A percentile compares a stretch with the other conserved stretches of the same genome.
phyloP scores from a whole-genome alignment of 1,139 yeast genomes.

The Lodderomyces margitis region DNA sequence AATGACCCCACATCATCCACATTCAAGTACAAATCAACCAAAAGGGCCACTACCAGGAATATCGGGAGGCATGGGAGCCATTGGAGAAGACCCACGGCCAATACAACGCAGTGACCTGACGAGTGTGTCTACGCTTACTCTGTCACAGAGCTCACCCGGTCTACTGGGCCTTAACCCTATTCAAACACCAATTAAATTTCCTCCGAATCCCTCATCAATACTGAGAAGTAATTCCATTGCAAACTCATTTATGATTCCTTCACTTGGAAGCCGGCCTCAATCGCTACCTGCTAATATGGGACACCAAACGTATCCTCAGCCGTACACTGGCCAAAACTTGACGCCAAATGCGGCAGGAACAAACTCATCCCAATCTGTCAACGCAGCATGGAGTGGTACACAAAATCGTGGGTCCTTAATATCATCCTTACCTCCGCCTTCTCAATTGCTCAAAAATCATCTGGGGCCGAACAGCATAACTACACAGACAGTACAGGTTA shows the following conservation, averaged over 20 bases:
- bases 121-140: neutral
- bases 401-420: neutral
- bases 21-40: neutral
- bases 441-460: neutral
- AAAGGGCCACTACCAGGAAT: neutral
- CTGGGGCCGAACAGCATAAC: neutral
- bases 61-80: neutral
- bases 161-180: neutral
- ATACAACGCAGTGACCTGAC: constrained; percentile 1
- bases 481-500: neutral
- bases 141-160: neutral
- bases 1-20: neutral
- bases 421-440: neutral
- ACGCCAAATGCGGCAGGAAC: neutral
- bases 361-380: neutral
- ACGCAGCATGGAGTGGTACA: neutral
- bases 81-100: neutral
- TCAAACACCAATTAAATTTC: neutral
- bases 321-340: too few species aligned
- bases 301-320: neutral
- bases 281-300: neutral
- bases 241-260: neutral
- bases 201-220: neutral
- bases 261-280: neutral
- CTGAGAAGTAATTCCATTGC: neutral